Percentiles rank a stretch among this genome's conserved stretches.
These are phyloP conservation scores for Trichaptum fuscoviolaceum DNA, from an alignment of 768 basidiomycete genomes.

Conservation along the genomic window DNA sequence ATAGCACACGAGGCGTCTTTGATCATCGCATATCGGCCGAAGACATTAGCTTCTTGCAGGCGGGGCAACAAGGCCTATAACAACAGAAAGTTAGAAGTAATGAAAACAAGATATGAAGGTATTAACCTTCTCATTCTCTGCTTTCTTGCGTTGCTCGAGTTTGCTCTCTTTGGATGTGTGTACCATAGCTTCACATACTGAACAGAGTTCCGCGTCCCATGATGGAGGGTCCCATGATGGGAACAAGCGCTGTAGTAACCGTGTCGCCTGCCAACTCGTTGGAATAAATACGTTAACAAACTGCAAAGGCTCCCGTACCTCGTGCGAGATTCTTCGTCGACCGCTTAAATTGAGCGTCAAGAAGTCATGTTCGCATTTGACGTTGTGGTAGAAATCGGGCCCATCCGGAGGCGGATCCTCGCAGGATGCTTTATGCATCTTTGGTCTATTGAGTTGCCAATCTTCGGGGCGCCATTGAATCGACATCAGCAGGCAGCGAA, in stretches of 20 bases:
- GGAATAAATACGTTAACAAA: conserved; percentile 2
- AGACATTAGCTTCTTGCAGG: neutral
- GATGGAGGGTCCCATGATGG: conserved; percentile 59
- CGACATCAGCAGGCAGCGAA: conserved; percentile 9
- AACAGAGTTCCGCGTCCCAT: conserved; percentile 48
- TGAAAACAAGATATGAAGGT: neutral
- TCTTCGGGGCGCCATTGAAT: conserved; percentile 39
- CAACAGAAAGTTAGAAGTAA: neutral
- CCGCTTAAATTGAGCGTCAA: conserved; percentile 49
- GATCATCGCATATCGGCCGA: conserved; percentile 24
- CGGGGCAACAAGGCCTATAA: neutral
- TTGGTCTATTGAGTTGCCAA: conserved; percentile 68
- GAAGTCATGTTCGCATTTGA: conserved; percentile 66
- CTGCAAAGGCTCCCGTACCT: conserved; percentile 34
- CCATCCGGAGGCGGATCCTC: conserved; percentile 67
- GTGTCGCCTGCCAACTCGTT: conserved; percentile 41
- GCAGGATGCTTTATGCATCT: conserved; percentile 59
- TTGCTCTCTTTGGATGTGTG: conserved; percentile 57
- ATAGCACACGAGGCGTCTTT: conserved; percentile 52
- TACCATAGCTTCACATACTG: conserved; percentile 54
- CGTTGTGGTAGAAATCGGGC: conserved; percentile 48
- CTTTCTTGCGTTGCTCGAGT: conserved; percentile 54
- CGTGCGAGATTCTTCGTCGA: conserved; percentile 56
- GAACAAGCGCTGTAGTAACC: conserved; percentile 51
- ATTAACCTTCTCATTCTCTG: conserved; percentile 74